Base-by-base conservation (phyloP, 306 rosid species). In the Sicyos baderoa region DNA sequence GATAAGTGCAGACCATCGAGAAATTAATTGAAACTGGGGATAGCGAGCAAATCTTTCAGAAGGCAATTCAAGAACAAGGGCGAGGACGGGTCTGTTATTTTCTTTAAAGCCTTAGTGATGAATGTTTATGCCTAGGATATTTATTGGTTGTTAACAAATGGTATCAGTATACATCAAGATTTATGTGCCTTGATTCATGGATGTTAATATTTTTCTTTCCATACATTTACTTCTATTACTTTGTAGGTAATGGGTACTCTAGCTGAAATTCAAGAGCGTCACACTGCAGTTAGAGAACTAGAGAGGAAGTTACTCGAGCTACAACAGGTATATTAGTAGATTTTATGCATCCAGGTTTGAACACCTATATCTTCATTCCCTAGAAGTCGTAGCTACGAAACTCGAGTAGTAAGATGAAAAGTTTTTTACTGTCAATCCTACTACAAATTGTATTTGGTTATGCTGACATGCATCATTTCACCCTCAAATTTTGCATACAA, bases 1-100 rank as follows among this genome's bases (percentile, higher is more conserved):
- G 25, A 74, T 79, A 37, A 37, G 72, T 70, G 71, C 95, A 92
- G 98, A 93, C 98, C 69, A 85, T 93, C 79, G 97, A 93, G 76
- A 89, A 87, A 84, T 84, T 93, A 77, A 89, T 93, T 73, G 98
- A 93, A 82, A 93, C 94, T 6, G 98, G 98, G 77, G 97, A 93
- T 29, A 83, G 97, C 42, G 97, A 93, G 79, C 96, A 93, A 72
- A 89, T 89, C 77, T 93, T 89, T 80, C 88, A 89, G 56, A 93
- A 93, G 86, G 98, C 98, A 58, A 88, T 93, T 73, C 95, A 82
- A 48, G 96, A 93, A 81, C 98, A 93, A 76, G 98, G 98, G 42
- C 82, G 98, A 82, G 97, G 97, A 81, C 97, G 71, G 98, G 98
- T 93, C 59, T 66, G 5, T 59, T 53, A 15, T 49, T 67, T 56